phyloP scores from a whole-genome alignment of 2,329 filamentous ascomycete genomes.

The Erysiphe pulchra region DNA sequence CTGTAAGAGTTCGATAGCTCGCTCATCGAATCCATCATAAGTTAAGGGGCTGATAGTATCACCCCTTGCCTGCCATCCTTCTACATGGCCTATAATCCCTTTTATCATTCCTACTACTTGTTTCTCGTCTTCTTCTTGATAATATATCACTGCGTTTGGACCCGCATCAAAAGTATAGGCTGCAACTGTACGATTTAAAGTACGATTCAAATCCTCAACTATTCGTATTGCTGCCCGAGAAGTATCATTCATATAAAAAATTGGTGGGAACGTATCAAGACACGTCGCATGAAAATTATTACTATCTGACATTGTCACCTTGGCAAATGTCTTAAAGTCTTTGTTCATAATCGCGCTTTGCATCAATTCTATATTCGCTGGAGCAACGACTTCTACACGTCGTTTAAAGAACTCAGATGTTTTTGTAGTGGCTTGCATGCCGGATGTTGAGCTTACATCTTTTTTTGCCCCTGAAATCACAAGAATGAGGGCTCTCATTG shows the following conservation, averaged over 20 bases:
- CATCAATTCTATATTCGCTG: constrained; percentile 61
- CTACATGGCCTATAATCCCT: constrained; percentile 31
- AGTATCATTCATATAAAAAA: constrained; percentile 96
- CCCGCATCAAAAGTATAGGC: constrained; percentile 97
- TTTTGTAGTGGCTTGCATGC: constrained; percentile 91
- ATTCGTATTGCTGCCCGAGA: constrained; percentile 65
- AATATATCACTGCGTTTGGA: constrained; percentile 93
- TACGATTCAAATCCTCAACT: constrained; percentile 68
- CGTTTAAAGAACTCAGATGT: constrained; percentile 72
- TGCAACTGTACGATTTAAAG: constrained; percentile 53
- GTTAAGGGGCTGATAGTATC: constrained; percentile 18
- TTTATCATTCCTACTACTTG: constrained; percentile 58
- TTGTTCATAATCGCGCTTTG: constrained; percentile 50
- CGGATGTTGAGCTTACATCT: constrained; percentile 71
- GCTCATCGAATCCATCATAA: constrained; percentile 33
- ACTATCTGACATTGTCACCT: constrained; percentile 85
- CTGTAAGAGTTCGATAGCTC: constrained; percentile 39
- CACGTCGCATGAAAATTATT: constrained; percentile 95
- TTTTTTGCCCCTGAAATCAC: constrained; percentile 90
- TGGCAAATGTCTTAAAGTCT: constrained; percentile 70
- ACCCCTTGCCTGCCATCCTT: constrained; percentile 42
- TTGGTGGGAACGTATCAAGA: constrained; percentile 84
- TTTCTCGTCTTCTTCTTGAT: constrained; percentile 51
- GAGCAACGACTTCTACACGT: constrained; percentile 52
- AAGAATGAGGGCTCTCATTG: constrained; percentile 77